Conservation (phyloP, 805 yeast genomes). For the Barnettozyma pratensis region DNA sequence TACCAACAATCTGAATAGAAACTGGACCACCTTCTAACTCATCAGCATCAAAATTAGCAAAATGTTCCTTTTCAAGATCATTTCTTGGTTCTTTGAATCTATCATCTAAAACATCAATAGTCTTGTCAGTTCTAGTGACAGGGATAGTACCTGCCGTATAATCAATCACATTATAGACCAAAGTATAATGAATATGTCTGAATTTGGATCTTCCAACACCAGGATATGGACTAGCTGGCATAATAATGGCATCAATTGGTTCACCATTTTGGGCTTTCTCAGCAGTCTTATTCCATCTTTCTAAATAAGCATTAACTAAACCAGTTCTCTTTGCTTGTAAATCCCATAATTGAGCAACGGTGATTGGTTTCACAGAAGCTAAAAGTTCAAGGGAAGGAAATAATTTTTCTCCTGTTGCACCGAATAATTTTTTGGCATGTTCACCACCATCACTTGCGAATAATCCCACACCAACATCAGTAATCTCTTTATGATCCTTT, state of each 20-base stretch:
- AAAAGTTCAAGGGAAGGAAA: slow-evolving; percentile 37
- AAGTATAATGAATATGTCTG: slow-evolving; percentile 40
- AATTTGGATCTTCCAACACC: slow-evolving; percentile 29
- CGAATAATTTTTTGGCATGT: slow-evolving; percentile 30
- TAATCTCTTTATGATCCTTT: slow-evolving; percentile 31
- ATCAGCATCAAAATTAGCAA: slow-evolving; percentile 43
- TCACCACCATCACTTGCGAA: slow-evolving; percentile 35
- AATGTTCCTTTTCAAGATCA: slow-evolving; percentile 39
- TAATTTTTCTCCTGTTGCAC: slow-evolving; percentile 39
- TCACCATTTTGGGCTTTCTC: slow-evolving; percentile 31
- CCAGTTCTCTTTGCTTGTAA: slow-evolving; percentile 37
- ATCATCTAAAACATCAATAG: slow-evolving; percentile 32
- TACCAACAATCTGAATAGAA: slow-evolving; percentile 59
- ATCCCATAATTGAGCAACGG: slow-evolving; percentile 38
- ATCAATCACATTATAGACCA: slow-evolving; percentile 49
- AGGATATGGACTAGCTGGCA: slow-evolving; percentile 33
- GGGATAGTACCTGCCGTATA: slow-evolving; percentile 56
- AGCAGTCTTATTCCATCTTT: slow-evolving; percentile 37
- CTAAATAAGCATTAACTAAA: slow-evolving; percentile 35
- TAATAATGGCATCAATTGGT: slow-evolving; percentile 43
- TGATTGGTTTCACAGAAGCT: slow-evolving; percentile 30
- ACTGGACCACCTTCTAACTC: slow-evolving; percentile 57
- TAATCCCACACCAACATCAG: slow-evolving; percentile 30
- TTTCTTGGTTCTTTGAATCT: slow-evolving; percentile 30
- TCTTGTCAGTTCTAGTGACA: slow-evolving; percentile 47